Evolutionary conservation across 148 eudicot species (phyloP), one percentile per base, ranked within the genome.

Genomic region (Chenopodium quinoa): DNA sequence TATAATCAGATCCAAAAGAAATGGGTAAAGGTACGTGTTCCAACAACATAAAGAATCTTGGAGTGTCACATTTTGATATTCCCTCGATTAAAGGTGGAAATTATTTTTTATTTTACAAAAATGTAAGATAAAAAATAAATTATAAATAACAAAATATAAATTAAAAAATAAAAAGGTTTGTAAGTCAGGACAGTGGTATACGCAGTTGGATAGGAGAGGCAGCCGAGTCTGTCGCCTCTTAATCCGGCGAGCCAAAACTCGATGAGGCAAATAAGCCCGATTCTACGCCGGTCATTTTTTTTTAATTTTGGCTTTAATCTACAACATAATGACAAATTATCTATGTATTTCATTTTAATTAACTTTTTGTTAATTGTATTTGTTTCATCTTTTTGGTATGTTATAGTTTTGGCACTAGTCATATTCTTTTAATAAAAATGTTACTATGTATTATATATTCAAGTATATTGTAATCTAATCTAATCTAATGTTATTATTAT

Each of bases 191-290:
- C 73, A 69, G 68, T 83, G 80, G 71, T 19, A 2, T n/a, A 76
- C 81, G 83, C 77, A 71, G 85, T 75, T 32, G 79, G n/a, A 44
- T 54, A 29, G 66, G 54, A 17, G 75, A 47, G 75, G 77, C 48
- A 73, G 63, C 72, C 83, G 83, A 80, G 83, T 84, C 76, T 75
- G 54, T 32, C 86, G 86, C 83, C 86, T 46, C 44, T 84, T 56
- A 84, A 84, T 84, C 75, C 83, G 86, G 72, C 76, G 19, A 72
- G 75, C 58, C 85, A 40, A 54, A 64, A 83, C 90, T 89, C 89
- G 92, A 86, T 80, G 90, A 92, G 93, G 50, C 84, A 89, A 88
- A 89, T 85, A 78, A 80, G 95, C 86, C 93, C 90, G 91, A 89
- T 86, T 90, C 91, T 83, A 84, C 91, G 93, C 93, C 85, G 91